Percentiles rank a stretch among this genome's conserved stretches.
phyloP scores from a whole-genome alignment of 345 rosid genomes.

The Brassica juncea region DNA sequence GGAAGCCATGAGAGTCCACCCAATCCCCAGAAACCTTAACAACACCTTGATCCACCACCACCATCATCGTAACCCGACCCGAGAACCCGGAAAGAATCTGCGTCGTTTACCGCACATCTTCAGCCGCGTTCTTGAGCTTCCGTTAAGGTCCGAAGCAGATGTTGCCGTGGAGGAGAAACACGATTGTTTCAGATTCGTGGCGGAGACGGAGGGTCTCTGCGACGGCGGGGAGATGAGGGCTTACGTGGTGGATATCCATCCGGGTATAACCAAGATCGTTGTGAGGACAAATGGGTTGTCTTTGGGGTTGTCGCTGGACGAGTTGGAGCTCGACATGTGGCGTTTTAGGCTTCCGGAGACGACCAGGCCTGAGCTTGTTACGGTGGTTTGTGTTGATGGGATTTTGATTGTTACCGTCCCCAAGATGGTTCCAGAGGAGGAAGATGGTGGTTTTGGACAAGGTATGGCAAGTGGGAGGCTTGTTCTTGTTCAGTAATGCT shows the following conservation, averaged over 20 bases:
- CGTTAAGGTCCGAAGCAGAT: slow-evolving; percentile 86
- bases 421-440: slow-evolving; percentile 55
- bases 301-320: slow-evolving; percentile 61
- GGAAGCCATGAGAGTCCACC: slow-evolving; percentile 83
- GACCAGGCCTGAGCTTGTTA: slow-evolving; percentile 89
- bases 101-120: slow-evolving; percentile 92
- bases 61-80: slow-evolving; percentile 47
- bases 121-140: slow-evolving; percentile 85
- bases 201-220: slow-evolving; percentile 60
- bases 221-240: slow-evolving; percentile 60
- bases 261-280: slow-evolving; percentile 86
- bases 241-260: slow-evolving; percentile 78
- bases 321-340: slow-evolving; percentile 92
- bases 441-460: slow-evolving; percentile 57
- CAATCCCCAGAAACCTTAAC: slow-evolving; percentile 61
- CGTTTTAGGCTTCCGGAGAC: slow-evolving; percentile 85
- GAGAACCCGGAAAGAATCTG: slow-evolving; percentile 73
- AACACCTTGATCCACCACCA: slow-evolving; percentile 38
- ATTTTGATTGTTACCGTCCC: slow-evolving; percentile 91
- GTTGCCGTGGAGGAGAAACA: slow-evolving; percentile 74
- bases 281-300: slow-evolving; percentile 66
- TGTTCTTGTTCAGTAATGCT: slow-evolving; percentile 76
- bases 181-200: slow-evolving; percentile 84
- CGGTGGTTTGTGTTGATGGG: slow-evolving; percentile 69
- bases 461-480: slow-evolving; percentile 80